Conservation (phyloP, 768 basidiomycete species). For the Tylopilus felleus region DNA sequence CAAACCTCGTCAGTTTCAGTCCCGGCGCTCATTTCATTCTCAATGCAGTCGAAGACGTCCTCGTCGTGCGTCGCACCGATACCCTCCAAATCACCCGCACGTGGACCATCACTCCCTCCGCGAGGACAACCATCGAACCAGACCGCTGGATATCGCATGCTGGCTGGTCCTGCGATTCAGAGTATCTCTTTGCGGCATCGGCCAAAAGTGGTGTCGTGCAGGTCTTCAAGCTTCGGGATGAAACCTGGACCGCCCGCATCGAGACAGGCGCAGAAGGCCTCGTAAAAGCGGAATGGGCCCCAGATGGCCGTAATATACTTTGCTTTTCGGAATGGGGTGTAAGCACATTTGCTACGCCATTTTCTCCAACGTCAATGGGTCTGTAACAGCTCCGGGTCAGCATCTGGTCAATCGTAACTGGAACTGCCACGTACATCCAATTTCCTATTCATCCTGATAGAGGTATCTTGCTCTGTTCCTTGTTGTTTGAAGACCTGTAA, state of each 20-base stretch:
- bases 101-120: constrained; percentile 63
- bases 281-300: constrained; percentile 86
- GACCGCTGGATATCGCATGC: constrained; percentile 64
- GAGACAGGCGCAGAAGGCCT: constrained; percentile 83
- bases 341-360: constrained; percentile 36
- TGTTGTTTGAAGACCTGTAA: not conserved
- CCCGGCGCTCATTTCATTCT: constrained; percentile 85
- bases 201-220: constrained; percentile 68
- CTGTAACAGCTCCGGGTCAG: constrained; percentile 71
- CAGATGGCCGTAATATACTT: constrained; percentile 75
- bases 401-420: constrained; percentile 78
- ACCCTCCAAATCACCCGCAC: constrained; percentile 80
- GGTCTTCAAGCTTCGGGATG: constrained; percentile 76
- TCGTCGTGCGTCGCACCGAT: constrained; percentile 81
- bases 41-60: constrained; percentile 70
- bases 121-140: constrained; percentile 36
- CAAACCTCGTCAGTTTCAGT: constrained; percentile 73
- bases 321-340: constrained; percentile 96
- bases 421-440: constrained; percentile 78
- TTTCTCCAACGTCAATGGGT: constrained; percentile 1
- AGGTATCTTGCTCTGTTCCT: constrained; percentile 42
- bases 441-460: constrained; percentile 78
- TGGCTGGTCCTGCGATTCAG: constrained; percentile 86
- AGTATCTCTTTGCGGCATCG: constrained; percentile 79
- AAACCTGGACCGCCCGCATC: constrained; percentile 73